phyloP scores from a whole-genome alignment of 1,284 basidiomycete species.

The Tremellales sp. region DNA sequence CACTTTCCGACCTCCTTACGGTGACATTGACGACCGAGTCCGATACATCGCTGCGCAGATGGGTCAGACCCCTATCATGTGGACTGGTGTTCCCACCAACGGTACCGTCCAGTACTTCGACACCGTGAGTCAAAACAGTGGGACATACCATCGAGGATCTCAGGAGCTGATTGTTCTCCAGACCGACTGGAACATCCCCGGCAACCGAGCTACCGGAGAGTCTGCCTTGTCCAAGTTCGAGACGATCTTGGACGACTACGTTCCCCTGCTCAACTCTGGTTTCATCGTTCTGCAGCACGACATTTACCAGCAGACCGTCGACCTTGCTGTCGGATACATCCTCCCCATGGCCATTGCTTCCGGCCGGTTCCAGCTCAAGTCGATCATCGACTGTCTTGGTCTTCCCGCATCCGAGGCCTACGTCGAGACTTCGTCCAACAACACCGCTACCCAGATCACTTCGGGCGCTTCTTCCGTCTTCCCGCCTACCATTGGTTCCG shows the following conservation, averaged over 20 bases:
- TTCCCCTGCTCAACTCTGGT: conserved; percentile 51
- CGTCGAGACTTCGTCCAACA: conserved; percentile 47
- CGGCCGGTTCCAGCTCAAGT: conserved; percentile 53
- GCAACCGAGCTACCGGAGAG: conserved; percentile 61
- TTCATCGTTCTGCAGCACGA: conserved; percentile 90
- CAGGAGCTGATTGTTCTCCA: too few relatives aligned
- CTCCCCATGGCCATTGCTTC: conserved; percentile 64
- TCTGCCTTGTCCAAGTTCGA: conserved; percentile 55
- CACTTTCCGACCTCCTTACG: conserved; percentile 66
- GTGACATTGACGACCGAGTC: conserved; percentile 73
- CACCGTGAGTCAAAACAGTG: too few relatives aligned
- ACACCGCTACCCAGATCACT: conserved; percentile 32
- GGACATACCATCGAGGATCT: neutral
- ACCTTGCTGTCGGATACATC: conserved; percentile 81
- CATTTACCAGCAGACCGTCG: conserved; percentile 76
- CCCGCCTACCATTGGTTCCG: conserved; percentile 35
- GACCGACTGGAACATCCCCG: conserved; percentile 78
- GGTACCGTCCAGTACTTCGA: conserved; percentile 60
- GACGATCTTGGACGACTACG: conserved; percentile 46
- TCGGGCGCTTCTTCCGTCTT: conserved; percentile 30
- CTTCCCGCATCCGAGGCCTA: conserved; percentile 50
- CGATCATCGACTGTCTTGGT: conserved; percentile 64
- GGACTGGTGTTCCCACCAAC: conserved; percentile 32
- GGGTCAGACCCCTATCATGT: conserved; percentile 47
- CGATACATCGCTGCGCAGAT: conserved; percentile 63